Percentiles rank a stretch among this genome's conserved stretches.
Conservation (phyloP, 1,284 basidiomycete species). For the Fomitopsis palustris region DNA sequence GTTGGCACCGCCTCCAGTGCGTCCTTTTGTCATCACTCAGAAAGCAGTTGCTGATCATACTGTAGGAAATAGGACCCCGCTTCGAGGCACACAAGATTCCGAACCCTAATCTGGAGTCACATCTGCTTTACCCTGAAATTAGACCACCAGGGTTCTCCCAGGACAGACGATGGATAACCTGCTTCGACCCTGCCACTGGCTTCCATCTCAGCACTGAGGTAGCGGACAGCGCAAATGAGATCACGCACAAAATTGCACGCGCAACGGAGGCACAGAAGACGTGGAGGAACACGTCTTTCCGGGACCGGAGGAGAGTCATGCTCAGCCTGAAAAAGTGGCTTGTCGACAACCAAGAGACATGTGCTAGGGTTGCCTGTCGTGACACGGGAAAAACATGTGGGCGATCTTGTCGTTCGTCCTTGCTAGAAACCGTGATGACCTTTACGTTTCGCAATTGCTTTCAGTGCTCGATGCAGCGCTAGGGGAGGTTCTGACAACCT, state of each 20-base stretch:
- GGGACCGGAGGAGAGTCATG: constrained; percentile 76
- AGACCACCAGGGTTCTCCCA: constrained; percentile 44
- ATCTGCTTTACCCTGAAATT: constrained; percentile 54
- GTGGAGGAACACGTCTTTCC: constrained; percentile 76
- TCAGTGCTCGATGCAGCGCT: constrained; percentile 86
- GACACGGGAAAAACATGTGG: constrained; percentile 95
- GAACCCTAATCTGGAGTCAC: constrained; percentile 59
- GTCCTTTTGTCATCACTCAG: constrained; percentile 17
- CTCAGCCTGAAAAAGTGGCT: constrained; percentile 89
- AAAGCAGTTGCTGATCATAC: constrained; percentile 9
- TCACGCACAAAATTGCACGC: constrained; percentile 63
- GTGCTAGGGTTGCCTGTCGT: constrained; percentile 87
- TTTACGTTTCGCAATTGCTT: background rate
- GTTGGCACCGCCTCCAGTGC: constrained; percentile 55
- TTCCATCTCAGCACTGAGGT: constrained; percentile 70
- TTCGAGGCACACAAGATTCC: constrained; percentile 54
- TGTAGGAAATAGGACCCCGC: constrained; percentile 49
- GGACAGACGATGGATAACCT: constrained; percentile 75
- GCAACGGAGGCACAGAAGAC: constrained; percentile 67
- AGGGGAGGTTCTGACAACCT: constrained; percentile 86
- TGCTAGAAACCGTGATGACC: background rate
- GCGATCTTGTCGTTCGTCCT: constrained; percentile 27
- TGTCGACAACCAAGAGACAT: constrained; percentile 80
- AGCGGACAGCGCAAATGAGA: constrained; percentile 66
- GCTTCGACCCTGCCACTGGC: constrained; percentile 88